Evolutionary conservation across 768 basidiomycete species (phyloP).

Genomic region (Phylloporus arenicola): DNA sequence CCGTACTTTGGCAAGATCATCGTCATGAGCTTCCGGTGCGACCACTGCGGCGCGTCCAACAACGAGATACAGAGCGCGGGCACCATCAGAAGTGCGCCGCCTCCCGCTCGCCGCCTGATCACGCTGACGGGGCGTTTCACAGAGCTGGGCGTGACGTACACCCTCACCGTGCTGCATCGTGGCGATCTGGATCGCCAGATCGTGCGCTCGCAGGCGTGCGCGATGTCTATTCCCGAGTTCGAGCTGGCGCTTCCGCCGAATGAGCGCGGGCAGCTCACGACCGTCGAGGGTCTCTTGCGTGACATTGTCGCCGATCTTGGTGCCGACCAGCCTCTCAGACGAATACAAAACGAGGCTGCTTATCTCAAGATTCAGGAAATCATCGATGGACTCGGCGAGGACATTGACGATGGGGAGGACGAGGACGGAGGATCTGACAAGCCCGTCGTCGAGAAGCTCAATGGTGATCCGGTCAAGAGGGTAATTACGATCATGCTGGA

Average conservation of each 20-base stretch:
- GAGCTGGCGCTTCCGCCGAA: conserved; percentile 82
- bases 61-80: conserved; percentile 95
- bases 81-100: conserved; percentile 60
- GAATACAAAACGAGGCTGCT: conserved; percentile 67
- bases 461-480: conserved; percentile 51
- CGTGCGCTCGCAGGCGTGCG: conserved; percentile 81
- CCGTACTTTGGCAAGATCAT: conserved; percentile 95
- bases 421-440: conserved; percentile 9
- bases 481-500: conserved; percentile 82
- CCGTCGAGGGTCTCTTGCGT: conserved; percentile 86
- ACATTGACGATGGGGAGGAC: conserved; percentile 53
- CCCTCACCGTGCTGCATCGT: conserved; percentile 65
- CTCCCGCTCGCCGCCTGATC: not conserved
- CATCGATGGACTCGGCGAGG: conserved; percentile 56
- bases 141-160: conserved; percentile 86
- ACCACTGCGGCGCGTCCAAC: conserved; percentile 83
- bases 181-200: conserved; percentile 89
- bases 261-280: conserved; percentile 90
- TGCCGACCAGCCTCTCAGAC: conserved; percentile 77
- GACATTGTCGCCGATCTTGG: conserved; percentile 78
- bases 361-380: conserved; percentile 72
- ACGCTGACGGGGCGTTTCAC: not conserved
- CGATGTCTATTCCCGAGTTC: conserved; percentile 80
- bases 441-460: conserved; percentile 29
- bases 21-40: conserved; percentile 94